phyloP scores from a whole-genome alignment of 1,284 basidiomycete species.

The Leucoagaricus sp. region DNA sequence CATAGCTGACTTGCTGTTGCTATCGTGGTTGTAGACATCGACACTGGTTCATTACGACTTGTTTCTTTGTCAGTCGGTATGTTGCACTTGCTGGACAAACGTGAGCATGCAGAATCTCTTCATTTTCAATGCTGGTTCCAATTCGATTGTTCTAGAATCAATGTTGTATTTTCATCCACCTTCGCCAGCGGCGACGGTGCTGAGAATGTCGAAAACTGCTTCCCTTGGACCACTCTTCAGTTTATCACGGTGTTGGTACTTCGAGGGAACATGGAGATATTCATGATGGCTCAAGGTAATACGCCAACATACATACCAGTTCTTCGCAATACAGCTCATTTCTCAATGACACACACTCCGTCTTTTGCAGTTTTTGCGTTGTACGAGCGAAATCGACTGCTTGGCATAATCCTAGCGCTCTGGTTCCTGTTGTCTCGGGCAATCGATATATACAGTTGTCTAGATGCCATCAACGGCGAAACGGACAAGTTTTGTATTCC shows the following conservation, averaged over 20 bases:
- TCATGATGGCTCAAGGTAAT: slow-evolving; percentile 6
- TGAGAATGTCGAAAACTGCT: neutral
- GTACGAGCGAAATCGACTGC: neutral
- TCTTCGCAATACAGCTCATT: neutral
- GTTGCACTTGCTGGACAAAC: neutral
- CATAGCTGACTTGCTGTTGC: no score
- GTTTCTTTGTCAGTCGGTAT: neutral
- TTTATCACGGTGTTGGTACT: neutral
- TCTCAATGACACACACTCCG: neutral
- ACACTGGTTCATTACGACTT: neutral
- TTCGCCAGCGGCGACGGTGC: no score
- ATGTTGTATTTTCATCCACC: neutral
- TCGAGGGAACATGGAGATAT: neutral
- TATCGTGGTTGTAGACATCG: no score
- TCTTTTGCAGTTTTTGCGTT: slow-evolving; percentile 4
- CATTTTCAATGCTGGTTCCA: neutral
- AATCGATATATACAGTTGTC: neutral
- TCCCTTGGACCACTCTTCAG: neutral
- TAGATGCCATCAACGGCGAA: neutral
- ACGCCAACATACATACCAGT: no score
- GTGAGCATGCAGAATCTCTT: neutral
- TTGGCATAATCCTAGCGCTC: neutral
- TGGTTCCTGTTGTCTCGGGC: neutral
- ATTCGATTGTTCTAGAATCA: neutral
- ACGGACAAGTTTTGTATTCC: neutral